A percentile compares a stretch with the other conserved stretches of the same genome.
phyloP scores from a whole-genome alignment of 495 filamentous ascomycete species.

The Neohortaea acidophila region DNA sequence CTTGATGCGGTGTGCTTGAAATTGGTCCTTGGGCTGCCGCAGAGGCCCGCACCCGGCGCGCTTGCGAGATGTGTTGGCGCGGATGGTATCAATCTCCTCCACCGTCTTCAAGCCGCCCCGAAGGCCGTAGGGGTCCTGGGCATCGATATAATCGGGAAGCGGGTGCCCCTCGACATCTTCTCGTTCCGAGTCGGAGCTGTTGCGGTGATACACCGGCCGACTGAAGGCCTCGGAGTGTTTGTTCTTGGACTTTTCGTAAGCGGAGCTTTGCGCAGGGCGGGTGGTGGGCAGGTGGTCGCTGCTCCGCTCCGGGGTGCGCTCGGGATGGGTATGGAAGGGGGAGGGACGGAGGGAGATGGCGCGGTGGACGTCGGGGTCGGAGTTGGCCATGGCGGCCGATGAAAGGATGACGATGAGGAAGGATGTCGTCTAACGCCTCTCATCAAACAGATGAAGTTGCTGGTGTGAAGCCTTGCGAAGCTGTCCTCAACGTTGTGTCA shows the following conservation, averaged over 20 bases:
- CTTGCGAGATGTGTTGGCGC: constrained; percentile 70
- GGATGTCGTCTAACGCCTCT: too few species aligned
- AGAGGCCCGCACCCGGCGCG: constrained; percentile 35
- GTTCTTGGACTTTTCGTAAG: background rate
- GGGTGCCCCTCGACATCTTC: constrained; percentile 53
- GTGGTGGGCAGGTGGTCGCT: background rate
- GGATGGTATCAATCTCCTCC: constrained; percentile 63
- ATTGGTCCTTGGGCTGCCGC: constrained; percentile 27
- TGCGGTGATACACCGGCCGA: constrained; percentile 7
- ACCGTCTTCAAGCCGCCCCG: constrained; percentile 63
- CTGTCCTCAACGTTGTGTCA: too few species aligned
- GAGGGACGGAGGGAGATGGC: constrained; percentile 24
- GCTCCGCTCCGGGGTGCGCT: background rate
- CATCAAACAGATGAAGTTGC: too few species aligned
- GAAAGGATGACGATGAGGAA: background rate
- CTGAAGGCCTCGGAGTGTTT: background rate
- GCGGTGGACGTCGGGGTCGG: constrained; percentile 27
- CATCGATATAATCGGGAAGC: constrained; percentile 41
- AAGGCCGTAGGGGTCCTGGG: constrained; percentile 70
- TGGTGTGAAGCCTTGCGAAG: too few species aligned
- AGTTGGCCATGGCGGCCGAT: constrained; percentile 10
- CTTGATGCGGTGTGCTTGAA: constrained; percentile 48
- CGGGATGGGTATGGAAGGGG: constrained; percentile 28
- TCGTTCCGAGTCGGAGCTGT: constrained; percentile 28
- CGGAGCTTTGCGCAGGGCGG: constrained; percentile 11